A percentile compares a stretch with the other conserved stretches of the same genome.
phyloP scores from a whole-genome alignment of 345 rosid genomes.

The Melaleuca quinquenervia region DNA sequence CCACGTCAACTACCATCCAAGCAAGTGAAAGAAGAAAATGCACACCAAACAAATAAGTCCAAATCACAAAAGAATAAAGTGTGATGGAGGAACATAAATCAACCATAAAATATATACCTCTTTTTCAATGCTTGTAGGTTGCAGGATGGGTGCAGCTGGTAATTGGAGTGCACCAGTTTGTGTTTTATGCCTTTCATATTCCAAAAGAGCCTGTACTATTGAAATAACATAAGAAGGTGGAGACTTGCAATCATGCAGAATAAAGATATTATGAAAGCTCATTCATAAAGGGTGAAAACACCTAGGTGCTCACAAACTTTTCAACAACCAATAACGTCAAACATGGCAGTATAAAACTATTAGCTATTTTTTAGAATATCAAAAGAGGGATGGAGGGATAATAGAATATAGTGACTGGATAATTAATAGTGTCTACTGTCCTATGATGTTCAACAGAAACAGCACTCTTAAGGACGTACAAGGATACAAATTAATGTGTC shows the following conservation, averaged over 20 bases:
- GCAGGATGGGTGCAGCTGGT: constrained; percentile 43
- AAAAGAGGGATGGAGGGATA: not conserved
- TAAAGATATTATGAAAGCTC: not conserved
- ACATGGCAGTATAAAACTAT: not conserved
- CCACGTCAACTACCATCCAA: not conserved
- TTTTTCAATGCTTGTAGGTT: constrained; percentile 44
- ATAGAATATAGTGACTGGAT: not conserved
- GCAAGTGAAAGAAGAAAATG: not conserved
- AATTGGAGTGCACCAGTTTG: constrained; percentile 68
- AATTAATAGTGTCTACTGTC: not conserved
- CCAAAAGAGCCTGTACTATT: constrained; percentile 60
- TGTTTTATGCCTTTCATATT: constrained; percentile 68
- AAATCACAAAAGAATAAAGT: not conserved
- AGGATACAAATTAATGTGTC: not conserved
- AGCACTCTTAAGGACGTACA: not conserved
- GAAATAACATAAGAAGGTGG: constrained; percentile 6
- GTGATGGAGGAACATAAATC: constrained; percentile 1
- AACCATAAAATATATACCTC: constrained; percentile 39
- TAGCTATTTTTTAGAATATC: not conserved
- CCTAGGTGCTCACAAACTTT: not conserved
- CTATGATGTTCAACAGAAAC: not conserved
- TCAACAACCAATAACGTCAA: not conserved
- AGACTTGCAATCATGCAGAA: not conserved
- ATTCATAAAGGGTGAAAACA: not conserved
- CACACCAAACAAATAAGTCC: not conserved